Conservation (phyloP, 768 basidiomycete species). For the Mycena kentingensis region DNA sequence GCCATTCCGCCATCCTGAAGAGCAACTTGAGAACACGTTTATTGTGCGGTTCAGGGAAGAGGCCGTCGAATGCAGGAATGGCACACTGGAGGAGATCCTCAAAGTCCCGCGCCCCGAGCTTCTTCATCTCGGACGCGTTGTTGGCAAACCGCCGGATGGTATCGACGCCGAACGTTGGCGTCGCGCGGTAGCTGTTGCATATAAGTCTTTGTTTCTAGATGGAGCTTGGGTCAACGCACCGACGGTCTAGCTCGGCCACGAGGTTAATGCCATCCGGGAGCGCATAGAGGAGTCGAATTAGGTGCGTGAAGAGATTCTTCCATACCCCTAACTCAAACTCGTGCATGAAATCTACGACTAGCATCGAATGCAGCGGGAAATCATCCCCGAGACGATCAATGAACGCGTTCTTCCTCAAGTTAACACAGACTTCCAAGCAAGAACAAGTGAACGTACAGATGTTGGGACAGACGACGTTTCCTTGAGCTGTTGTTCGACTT, state of each 20-base stretch:
- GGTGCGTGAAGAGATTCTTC: constrained; percentile 30
- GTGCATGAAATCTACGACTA: constrained; percentile 39
- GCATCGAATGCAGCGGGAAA: constrained; percentile 31
- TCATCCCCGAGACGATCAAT: constrained; percentile 7
- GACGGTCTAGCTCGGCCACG: background rate
- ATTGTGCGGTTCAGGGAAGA: constrained; percentile 30
- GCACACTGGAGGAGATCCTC: constrained; percentile 29
- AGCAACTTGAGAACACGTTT: constrained; percentile 28
- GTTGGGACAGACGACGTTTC: constrained; percentile 32
- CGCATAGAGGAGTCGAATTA: constrained; percentile 8
- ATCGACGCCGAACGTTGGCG: constrained; percentile 14
- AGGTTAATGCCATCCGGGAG: background rate
- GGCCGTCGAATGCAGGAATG: constrained; percentile 36
- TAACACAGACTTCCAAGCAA: constrained; percentile 27
- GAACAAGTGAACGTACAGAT: constrained; percentile 19
- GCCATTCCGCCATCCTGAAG: constrained; percentile 35
- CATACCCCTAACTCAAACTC: constrained; percentile 45
- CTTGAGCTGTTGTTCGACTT: constrained; percentile 27
- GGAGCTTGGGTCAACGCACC: background rate
- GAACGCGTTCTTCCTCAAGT: constrained; percentile 30
- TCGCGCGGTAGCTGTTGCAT: constrained; percentile 13
- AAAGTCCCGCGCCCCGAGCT: constrained; percentile 8
- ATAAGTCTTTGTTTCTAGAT: background rate
- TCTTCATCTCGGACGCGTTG: constrained; percentile 16
- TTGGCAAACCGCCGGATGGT: constrained; percentile 18